Conservation (phyloP, 2,329 filamentous ascomycete genomes). For the Chaetomiaceae sp. region DNA sequence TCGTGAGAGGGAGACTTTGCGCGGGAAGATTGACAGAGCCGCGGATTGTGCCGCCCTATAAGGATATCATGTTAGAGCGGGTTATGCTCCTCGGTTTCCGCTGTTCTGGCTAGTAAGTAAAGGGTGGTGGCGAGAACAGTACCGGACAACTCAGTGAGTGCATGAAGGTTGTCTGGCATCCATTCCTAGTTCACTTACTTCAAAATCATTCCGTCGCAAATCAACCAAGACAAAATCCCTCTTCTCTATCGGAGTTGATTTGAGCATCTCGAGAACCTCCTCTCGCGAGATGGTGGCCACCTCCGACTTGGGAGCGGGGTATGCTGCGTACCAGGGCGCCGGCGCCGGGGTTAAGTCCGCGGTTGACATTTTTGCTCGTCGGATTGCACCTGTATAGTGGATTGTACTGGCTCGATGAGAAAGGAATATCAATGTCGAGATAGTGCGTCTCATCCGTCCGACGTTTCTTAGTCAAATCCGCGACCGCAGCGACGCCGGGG, state of each 20-base stretch:
- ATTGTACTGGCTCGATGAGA: too few species aligned
- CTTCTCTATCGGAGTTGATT: conserved; percentile 9
- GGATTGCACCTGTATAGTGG: background rate
- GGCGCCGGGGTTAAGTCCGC: background rate
- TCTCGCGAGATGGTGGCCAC: conserved; percentile 21
- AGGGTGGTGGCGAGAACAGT: too few species aligned
- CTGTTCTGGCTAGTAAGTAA: too few species aligned
- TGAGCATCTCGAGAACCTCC: conserved; percentile 20
- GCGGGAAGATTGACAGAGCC: conserved; percentile 51
- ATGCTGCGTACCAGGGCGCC: conserved; percentile 23
- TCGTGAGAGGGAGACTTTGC: conserved; percentile 41
- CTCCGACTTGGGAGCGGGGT: conserved; percentile 20
- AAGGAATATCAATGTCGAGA: too few species aligned
- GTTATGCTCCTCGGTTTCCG: too few species aligned
- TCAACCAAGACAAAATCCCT: conserved; percentile 37
- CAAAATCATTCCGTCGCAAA: conserved; percentile 40
- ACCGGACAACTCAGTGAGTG: too few species aligned
- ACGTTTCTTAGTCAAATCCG: too few species aligned
- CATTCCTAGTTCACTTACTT: too few species aligned
- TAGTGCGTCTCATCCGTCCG: too few species aligned
- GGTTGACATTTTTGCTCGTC: background rate
- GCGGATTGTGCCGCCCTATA: conserved; percentile 52
- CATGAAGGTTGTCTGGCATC: too few species aligned
- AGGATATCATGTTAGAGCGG: background rate
- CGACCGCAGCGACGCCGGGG: too few species aligned